Conservation (phyloP, 2,329 filamentous ascomycete genomes). For the Trichoderma brevicompactum region DNA sequence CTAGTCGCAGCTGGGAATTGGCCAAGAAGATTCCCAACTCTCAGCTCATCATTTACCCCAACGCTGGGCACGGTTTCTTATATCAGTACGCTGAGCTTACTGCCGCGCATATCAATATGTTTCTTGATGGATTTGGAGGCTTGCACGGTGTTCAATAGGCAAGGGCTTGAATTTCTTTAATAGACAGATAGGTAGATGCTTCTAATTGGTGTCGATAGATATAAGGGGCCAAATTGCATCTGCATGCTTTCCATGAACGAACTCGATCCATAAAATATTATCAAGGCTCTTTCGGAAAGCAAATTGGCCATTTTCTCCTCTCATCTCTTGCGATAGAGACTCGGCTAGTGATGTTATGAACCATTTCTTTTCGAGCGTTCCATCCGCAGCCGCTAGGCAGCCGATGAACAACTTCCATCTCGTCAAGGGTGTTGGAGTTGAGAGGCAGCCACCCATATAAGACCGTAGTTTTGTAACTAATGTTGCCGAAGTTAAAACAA, state of each 20-base stretch:
- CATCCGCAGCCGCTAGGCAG: neutral
- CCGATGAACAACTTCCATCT: constrained; percentile 8
- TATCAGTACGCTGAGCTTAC: constrained; percentile 39
- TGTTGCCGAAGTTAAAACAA: neutral
- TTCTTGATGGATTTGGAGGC: neutral
- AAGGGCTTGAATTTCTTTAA: neutral
- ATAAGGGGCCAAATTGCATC: neutral
- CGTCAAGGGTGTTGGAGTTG: neutral
- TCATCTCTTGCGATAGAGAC: neutral
- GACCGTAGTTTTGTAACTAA: neutral
- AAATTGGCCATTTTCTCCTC: neutral
- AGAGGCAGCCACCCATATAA: neutral
- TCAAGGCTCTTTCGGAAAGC: neutral
- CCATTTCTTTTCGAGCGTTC: constrained; percentile 5
- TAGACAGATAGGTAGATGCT: neutral
- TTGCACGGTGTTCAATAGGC: neutral
- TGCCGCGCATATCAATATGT: neutral
- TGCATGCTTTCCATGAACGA: constrained; percentile 1
- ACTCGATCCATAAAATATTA: neutral
- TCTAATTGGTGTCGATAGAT: neutral
- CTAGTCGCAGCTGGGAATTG: neutral
- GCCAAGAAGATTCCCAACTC: constrained; percentile 30
- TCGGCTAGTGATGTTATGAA: neutral
- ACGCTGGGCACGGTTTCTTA: constrained; percentile 44
- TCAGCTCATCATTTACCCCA: constrained; percentile 42